Evolutionary conservation across 1,139 yeast genomes (phyloP), one percentile per base, ranked within the genome.

Genomic region (Geotrichum fermentans): DNA sequence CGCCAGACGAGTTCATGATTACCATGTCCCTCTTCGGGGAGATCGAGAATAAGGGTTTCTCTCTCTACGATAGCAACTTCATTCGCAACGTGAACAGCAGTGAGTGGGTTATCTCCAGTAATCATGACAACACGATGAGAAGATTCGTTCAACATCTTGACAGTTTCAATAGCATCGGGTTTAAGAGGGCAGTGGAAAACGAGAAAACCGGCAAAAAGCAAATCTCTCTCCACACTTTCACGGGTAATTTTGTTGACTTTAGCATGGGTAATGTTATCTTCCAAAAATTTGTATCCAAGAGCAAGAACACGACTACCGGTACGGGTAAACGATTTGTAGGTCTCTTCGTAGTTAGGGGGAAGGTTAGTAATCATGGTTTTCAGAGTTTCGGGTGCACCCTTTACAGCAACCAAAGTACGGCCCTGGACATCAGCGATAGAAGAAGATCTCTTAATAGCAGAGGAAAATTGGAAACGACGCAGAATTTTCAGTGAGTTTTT

Each of bases 341-440:
- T 80, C 40, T 81, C 87, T 65, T 92, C 97, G 64, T 92, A 92
- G 58, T 80, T 74, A 34, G 72, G 78, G 35, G 98, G 97, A 52
- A 86, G 79, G 46, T 73, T 74, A 45, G 69, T 62, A 58, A 94
- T 71, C 87, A 94, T 88, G 49, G 74, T 75, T 63, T 83, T 82
- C 60, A 92, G 79, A 29, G 97, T 92, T 71, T 92, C 99, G n/a
- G 99, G 99, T 1, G 99, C 99, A 74, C 99, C 99, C 69, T 94
- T 94, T 40, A 83, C 96, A 58, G 96, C 84, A 45, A 90, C 94
- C 59, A 89, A 75, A 58, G 83, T 78, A 43, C 55, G 55, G 45
- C 79, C 70, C 55, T 73, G 75, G 46, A 81, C 71, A 40, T 73
- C 69, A n/a, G 97, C 85, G 59, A 92, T 79, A 42, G 95, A 78